phyloP scores from a whole-genome alignment of 805 yeast genomes.

The Pichia eremophila region DNA sequence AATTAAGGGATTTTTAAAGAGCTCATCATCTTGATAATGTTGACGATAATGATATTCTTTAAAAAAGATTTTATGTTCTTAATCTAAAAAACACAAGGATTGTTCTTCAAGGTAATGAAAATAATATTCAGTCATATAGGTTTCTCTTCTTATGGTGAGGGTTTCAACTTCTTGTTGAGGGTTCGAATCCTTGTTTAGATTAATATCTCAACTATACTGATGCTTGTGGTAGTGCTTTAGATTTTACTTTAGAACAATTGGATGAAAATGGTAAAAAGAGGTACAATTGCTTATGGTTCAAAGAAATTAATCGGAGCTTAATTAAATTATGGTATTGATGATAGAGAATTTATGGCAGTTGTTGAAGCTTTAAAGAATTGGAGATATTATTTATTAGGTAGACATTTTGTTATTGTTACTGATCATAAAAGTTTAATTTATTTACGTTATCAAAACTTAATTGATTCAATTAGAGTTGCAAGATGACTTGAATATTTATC shows the following conservation, averaged over 20 bases:
- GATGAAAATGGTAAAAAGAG: not conserved
- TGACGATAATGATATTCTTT: too few species aligned
- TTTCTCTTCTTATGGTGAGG: too few species aligned
- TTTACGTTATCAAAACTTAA: not conserved
- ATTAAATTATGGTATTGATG: too few species aligned
- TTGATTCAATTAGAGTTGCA: not conserved
- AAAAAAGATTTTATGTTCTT: too few species aligned
- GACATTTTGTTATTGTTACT: not conserved
- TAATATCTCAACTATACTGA: too few species aligned
- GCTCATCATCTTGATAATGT: too few species aligned
- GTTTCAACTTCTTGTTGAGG: too few species aligned
- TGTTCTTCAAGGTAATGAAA: too few species aligned
- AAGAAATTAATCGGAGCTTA: not conserved
- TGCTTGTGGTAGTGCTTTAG: slow-evolving; percentile 1
- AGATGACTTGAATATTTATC: slow-evolving; percentile 5
- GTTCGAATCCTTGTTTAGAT: too few species aligned
- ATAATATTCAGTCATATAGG: too few species aligned
- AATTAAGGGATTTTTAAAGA: too few species aligned
- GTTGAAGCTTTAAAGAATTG: not conserved
- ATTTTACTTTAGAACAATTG: slow-evolving; percentile 1
- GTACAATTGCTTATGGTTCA: slow-evolving; percentile 3
- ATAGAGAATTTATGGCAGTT: slow-evolving; percentile 1
- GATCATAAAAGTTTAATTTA: slow-evolving; percentile 1
- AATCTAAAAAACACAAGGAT: too few species aligned
- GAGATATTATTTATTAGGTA: not conserved